phyloP scores from a whole-genome alignment of 83 land plant genomes.

The Thuja plicata region DNA sequence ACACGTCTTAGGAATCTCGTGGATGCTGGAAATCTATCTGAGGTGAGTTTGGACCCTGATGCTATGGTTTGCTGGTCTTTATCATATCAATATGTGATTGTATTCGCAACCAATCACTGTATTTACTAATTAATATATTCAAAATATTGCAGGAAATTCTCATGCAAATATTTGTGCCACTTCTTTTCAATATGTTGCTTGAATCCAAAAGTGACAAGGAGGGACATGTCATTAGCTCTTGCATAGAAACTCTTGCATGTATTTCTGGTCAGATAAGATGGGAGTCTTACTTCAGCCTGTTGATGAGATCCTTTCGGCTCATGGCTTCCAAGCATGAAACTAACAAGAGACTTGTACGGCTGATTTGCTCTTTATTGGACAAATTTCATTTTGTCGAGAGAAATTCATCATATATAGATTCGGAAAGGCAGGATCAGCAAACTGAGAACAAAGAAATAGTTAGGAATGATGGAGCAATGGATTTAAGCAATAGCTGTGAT shows the following conservation, averaged over 20 bases:
- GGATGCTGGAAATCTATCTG: conserved; percentile 36
- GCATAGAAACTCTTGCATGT: conserved; percentile 71
- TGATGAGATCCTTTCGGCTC: conserved; percentile 62
- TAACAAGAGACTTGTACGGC: conserved; percentile 56
- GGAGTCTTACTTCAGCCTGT: conserved; percentile 58
- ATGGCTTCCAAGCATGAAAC: conserved; percentile 52
- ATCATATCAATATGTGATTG: not conserved
- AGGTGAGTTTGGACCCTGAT: conserved; percentile 37
- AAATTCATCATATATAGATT: not conserved
- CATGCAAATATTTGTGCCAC: conserved; percentile 77
- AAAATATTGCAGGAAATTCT: conserved; percentile 44
- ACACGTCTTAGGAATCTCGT: conserved; percentile 62
- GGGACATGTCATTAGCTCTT: conserved; percentile 68
- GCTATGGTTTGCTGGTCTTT: not conserved
- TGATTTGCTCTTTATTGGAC: conserved; percentile 74
- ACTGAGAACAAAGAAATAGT: not conserved
- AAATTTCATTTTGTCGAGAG: conserved; percentile 56
- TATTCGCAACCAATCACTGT: not conserved
- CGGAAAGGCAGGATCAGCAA: not conserved
- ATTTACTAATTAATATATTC: not conserved
- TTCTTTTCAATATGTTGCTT: conserved; percentile 73
- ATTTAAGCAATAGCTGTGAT: not conserved
- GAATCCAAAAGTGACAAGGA: conserved; percentile 75
- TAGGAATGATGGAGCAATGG: not conserved
- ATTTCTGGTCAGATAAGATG: conserved; percentile 68